These are phyloP conservation scores for Trichoderma asperelloides DNA, from an alignment of 495 filamentous ascomycete species.

Conservation along the genomic window DNA sequence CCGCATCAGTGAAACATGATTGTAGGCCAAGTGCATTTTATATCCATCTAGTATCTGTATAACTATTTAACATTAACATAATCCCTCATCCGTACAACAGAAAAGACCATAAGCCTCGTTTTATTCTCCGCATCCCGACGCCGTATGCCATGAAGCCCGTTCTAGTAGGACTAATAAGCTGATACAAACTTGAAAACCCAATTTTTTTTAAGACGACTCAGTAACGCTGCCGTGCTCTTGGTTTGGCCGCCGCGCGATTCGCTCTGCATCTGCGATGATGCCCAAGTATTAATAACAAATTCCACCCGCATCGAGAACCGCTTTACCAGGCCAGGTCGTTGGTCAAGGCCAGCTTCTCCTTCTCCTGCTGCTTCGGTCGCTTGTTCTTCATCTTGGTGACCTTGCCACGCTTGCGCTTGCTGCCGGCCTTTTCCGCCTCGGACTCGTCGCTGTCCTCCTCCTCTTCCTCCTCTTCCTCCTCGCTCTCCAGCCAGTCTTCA, in stretches of 20 bases:
- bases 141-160: neutral
- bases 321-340: constrained; percentile 10
- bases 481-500: constrained; percentile 42
- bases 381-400: constrained; percentile 35
- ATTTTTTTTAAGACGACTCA: neutral
- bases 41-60: neutral
- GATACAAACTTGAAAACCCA: neutral
- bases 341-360: constrained; percentile 40
- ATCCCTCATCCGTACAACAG: neutral
- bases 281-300: neutral
- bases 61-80: neutral
- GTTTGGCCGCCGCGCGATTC: neutral
- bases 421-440: constrained; percentile 34
- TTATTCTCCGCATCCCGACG: neutral
- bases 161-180: neutral
- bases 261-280: neutral
- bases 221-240: neutral
- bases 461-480: constrained; percentile 35
- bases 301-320: neutral
- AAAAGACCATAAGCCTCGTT: neutral
- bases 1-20: neutral
- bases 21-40: neutral
- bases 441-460: constrained; percentile 41
- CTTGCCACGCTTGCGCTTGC: constrained; percentile 25
- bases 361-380: constrained; percentile 42